Conservation (phyloP, 305 asterid species). For the Fraxinus latifolia region DNA sequence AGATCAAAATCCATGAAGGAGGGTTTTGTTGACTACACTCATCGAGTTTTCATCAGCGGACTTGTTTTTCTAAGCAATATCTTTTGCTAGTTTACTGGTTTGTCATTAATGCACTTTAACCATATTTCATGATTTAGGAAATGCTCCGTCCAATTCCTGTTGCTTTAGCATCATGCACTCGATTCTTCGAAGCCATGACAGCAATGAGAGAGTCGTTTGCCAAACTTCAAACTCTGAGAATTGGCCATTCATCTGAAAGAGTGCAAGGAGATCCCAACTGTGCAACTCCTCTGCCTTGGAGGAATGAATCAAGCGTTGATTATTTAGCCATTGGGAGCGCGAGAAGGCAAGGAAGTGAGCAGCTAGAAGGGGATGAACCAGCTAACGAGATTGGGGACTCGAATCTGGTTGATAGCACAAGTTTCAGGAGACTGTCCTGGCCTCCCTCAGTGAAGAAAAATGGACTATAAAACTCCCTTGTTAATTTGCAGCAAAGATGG, state of each 20-base stretch:
- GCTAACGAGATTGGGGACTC: conserved; percentile 36
- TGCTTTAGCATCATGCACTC: conserved; percentile 95
- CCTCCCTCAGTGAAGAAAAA: conserved; percentile 55
- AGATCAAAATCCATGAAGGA: background rate
- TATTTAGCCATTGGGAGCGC: conserved; percentile 44
- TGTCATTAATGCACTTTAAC: background rate
- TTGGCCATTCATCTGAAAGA: conserved; percentile 62
- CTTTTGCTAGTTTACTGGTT: background rate
- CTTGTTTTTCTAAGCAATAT: background rate
- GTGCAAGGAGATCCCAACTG: conserved; percentile 58
- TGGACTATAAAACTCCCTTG: background rate
- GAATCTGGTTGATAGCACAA: conserved; percentile 33
- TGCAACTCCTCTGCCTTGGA: conserved; percentile 76
- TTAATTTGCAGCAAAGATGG: background rate
- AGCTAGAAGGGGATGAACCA: conserved; percentile 33
- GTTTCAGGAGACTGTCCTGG: conserved; percentile 66
- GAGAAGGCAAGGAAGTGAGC: conserved; percentile 46
- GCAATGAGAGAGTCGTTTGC: conserved; percentile 95
- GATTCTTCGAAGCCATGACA: conserved; percentile 97
- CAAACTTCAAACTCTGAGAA: conserved; percentile 80
- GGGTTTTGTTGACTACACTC: background rate
- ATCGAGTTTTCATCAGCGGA: background rate
- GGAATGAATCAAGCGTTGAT: conserved; percentile 62
- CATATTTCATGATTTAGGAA: conserved; percentile 45
- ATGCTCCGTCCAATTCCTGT: conserved; percentile 98